These are phyloP conservation scores for Aspergillus tubingensis DNA, from an alignment of 2,329 filamentous ascomycete species.

Conservation along the genomic window DNA sequence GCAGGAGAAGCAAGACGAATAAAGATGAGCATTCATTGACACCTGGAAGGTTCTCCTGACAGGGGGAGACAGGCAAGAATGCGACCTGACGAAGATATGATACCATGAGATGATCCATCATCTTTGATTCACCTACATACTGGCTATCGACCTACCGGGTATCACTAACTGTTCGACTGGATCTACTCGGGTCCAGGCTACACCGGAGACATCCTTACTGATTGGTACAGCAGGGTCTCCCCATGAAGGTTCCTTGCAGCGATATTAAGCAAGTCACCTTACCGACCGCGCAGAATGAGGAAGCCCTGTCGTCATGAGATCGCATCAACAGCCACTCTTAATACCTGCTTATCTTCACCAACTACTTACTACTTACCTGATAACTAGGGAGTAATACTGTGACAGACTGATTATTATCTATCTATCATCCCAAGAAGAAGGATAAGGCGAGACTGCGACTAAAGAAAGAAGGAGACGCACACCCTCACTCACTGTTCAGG, in stretches of 20 bases:
- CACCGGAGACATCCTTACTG: background rate
- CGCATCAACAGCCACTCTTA: background rate
- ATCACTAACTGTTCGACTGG: background rate
- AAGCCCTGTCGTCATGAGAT: background rate
- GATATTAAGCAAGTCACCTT: background rate
- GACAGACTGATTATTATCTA: background rate
- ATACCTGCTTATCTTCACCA: background rate
- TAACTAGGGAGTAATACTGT: no score
- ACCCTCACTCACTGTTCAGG: background rate
- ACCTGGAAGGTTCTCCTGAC: background rate
- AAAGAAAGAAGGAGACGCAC: background rate
- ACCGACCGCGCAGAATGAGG: background rate
- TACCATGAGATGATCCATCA: constrained; percentile 7
- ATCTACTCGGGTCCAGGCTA: background rate
- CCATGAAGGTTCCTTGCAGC: constrained; percentile 1
- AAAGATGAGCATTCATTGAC: background rate
- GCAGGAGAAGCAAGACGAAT: background rate
- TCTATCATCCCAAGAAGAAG: background rate
- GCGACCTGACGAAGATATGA: constrained; percentile 1
- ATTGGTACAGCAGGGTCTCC: background rate
- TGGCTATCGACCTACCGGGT: no score
- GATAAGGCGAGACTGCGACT: background rate
- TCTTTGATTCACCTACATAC: background rate
- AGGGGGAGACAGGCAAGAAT: background rate
- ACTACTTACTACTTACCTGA: no score